These are phyloP conservation scores for Gastrolobium villosum DNA, from an alignment of 306 rosid species.

Conservation along the genomic window DNA sequence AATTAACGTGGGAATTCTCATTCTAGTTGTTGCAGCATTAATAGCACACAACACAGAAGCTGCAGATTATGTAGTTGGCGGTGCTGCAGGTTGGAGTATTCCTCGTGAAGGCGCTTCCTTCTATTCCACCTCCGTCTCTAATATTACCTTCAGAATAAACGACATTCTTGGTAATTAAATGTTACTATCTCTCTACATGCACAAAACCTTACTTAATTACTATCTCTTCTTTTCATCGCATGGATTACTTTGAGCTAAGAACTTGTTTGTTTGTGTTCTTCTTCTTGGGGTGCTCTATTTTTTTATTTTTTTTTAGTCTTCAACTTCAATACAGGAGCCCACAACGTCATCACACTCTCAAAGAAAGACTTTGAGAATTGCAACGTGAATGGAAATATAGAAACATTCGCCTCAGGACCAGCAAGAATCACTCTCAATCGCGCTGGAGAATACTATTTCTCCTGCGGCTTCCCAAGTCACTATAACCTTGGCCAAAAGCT, in stretches of 20 bases:
- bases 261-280: neutral
- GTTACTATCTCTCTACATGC: neutral
- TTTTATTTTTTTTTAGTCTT: neutral
- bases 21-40: neutral
- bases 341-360: slow-evolving; percentile 27
- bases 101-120: neutral
- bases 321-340: slow-evolving; percentile 25
- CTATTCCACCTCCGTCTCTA: slow-evolving; percentile 19
- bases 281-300: neutral
- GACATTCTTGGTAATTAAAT: slow-evolving; percentile 17
- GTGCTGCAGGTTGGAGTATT: slow-evolving; percentile 4
- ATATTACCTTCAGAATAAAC: neutral
- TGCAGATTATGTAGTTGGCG: neutral
- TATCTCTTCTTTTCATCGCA: neutral
- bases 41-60: neutral
- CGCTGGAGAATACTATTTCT: slow-evolving; percentile 9
- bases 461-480: neutral
- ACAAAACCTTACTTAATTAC: neutral
- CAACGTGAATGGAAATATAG: neutral
- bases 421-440: slow-evolving; percentile 8
- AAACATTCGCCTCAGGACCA: neutral
- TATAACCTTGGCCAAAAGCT: slow-evolving; percentile 33
- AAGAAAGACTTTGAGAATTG: slow-evolving; percentile 12
- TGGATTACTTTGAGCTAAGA: neutral
- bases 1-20: neutral